phyloP scores from a whole-genome alignment of 1,284 basidiomycete species.

The Leccinum subfulvum region DNA sequence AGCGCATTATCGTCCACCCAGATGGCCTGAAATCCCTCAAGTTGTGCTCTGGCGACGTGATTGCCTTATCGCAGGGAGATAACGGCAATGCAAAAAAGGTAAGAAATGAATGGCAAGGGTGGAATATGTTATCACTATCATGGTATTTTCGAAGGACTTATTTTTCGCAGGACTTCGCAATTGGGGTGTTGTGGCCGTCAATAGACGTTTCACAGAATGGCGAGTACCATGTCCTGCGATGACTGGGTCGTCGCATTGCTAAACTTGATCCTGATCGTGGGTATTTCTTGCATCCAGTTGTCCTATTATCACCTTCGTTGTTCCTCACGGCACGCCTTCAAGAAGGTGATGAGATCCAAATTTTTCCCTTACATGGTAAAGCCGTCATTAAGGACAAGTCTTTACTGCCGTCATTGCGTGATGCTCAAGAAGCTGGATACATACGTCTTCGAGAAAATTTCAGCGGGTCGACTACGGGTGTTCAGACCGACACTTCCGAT shows the following conservation, averaged over 20 bases:
- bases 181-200: conserved; percentile 73
- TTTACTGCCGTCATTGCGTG: conserved; percentile 49
- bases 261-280: conserved; percentile 19
- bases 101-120: conserved; percentile 19
- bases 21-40: conserved; percentile 64
- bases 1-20: conserved; percentile 65
- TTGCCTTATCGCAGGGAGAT: conserved; percentile 51
- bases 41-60: conserved; percentile 67
- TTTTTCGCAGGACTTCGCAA: conserved; percentile 50
- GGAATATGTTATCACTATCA: conserved; percentile 10
- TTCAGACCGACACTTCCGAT: conserved; percentile 15
- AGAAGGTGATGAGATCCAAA: conserved; percentile 43
- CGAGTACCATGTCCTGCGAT: conserved; percentile 35
- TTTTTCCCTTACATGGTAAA: conserved; percentile 49
- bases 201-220: conserved; percentile 55
- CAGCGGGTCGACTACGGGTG: conserved; percentile 12
- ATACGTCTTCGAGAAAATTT: conserved; percentile 52
- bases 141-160: conserved; percentile 17
- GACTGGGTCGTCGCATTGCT: conserved; percentile 17
- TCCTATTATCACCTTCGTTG: conserved; percentile 54
- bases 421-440: conserved; percentile 47
- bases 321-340: conserved; percentile 57
- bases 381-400: conserved; percentile 35
- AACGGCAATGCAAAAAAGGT: conserved; percentile 38
- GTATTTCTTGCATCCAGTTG: conserved; percentile 38